Percentiles rank a stretch among this genome's conserved stretches.
Conservation (phyloP, 225 moss, liverwort and hornwort species). For the Neckera pumila region DNA sequence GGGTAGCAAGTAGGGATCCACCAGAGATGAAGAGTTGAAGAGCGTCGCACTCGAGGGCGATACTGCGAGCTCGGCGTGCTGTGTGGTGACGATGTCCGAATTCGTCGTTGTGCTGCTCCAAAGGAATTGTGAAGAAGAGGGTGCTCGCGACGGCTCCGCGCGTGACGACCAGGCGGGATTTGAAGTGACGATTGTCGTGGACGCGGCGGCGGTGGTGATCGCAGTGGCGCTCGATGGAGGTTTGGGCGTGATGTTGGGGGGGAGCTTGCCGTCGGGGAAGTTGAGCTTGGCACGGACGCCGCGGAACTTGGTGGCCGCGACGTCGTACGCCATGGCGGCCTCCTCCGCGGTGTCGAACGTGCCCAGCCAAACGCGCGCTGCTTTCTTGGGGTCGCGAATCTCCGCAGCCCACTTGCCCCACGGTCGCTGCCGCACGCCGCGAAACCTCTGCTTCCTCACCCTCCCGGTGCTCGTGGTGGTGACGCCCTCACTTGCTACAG, state of each 20-base stretch:
- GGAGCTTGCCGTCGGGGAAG: conserved; percentile 35
- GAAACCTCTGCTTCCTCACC: conserved; percentile 30
- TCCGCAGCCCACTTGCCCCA: conserved; percentile 99
- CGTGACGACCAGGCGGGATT: neutral
- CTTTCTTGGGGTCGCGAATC: conserved; percentile 91
- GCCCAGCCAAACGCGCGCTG: conserved; percentile 86
- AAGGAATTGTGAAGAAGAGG: neutral
- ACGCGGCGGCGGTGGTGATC: neutral
- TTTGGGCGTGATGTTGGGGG: neutral
- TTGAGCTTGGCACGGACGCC: conserved; percentile 47
- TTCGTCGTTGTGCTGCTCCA: neutral
- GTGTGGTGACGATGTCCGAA: neutral
- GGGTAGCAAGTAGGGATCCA: neutral
- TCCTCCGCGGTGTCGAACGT: conserved; percentile 89
- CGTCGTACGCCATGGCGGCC: conserved; percentile 76
- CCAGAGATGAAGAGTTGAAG: neutral
- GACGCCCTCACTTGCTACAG: neutral
- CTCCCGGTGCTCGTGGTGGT: neutral
- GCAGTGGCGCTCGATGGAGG: neutral
- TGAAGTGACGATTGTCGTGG: neutral
- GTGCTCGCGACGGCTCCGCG: neutral
- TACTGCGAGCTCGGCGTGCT: neutral
- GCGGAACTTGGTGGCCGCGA: conserved; percentile 54
- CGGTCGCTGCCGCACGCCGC: conserved; percentile 85
- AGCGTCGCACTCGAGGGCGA: neutral